Evolutionary conservation across 345 rosid genomes (phyloP), one percentile per base, ranked within the genome.

Genomic region (Ceriops zippeliana): DNA sequence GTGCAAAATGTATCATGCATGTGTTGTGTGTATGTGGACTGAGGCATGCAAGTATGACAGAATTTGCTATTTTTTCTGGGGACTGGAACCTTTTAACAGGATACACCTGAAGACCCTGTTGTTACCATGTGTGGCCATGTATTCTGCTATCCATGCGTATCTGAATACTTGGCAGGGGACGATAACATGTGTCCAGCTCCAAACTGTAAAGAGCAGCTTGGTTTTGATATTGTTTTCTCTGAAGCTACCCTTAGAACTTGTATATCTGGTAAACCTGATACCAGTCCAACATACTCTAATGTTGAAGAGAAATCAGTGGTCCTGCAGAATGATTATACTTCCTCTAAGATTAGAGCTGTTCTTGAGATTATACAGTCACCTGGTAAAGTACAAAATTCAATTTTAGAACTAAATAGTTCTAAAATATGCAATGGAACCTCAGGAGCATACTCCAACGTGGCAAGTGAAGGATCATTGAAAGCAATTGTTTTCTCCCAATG

Each of bases 401-500:
- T 71, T 72, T 68, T 80, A 62, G 85, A 71, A 49, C 66, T 37
- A 26, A 66, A 77, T 70, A 75, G 69, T 66, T 67, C 78, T 21
- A 10, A 42, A 6, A 79, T 66, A 65, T 60, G 76, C 72, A 67
- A 72, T 75, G 83, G 32, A 75, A 34, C 54, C 15, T 63, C 84
- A 42, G 81, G 74, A n/a, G 67, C 76, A 65, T 59, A 53, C 59
- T 76, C 85, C 42, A 72, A 63, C 70, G 52, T 72, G 54, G 77
- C 76, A 19, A 75, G 65, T 42, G 78, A 63, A 51, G 84, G 78
- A 62, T 90, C 97, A 24, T 70, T 84, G 63, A 93, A 93, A 80
- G 70, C 97, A 35, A 91, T 93, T 62, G 70, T 93, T 70, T 93
- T 93, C 84, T 87, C 97, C 42, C 98, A 93, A 75, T 93, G 98